A percentile compares a stretch with the other conserved stretches of the same genome.
Conservation (phyloP, 2,329 filamentous ascomycete genomes). For the Alternaria gaisen region DNA sequence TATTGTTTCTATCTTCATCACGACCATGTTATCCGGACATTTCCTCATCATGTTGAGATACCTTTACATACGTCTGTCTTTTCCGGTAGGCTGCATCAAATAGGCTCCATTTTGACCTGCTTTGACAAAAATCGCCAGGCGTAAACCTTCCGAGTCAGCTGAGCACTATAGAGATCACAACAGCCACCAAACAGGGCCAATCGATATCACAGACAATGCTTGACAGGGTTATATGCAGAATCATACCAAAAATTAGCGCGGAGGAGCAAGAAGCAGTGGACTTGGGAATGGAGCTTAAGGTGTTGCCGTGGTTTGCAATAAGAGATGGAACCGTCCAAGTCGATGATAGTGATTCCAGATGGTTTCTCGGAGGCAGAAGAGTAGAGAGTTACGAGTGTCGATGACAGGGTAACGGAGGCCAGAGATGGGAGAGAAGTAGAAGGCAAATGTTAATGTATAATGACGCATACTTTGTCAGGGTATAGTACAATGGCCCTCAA, state of each 20-base stretch:
- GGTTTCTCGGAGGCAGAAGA: constrained; percentile 45
- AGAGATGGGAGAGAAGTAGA: neutral
- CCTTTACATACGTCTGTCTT: no score
- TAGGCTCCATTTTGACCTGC: no score
- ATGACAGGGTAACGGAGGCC: constrained; percentile 10
- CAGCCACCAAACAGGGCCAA: constrained; percentile 13
- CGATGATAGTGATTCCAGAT: constrained; percentile 32
- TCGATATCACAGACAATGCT: constrained; percentile 27
- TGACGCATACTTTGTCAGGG: constrained; percentile 17
- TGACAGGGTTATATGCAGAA: constrained; percentile 27
- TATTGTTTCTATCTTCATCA: neutral
- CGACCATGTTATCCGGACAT: constrained; percentile 8
- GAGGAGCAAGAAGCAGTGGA: constrained; percentile 24
- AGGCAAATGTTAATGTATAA: constrained; percentile 3
- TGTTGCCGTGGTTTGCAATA: constrained; percentile 39
- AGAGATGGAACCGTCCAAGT: constrained; percentile 46
- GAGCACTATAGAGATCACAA: constrained; percentile 24
- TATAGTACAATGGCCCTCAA: constrained; percentile 24
- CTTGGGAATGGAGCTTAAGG: constrained; percentile 13
- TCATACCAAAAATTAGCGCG: constrained; percentile 21
- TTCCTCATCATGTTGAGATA: neutral
- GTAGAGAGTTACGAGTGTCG: constrained; percentile 50
- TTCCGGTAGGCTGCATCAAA: no score
- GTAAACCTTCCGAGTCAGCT: constrained; percentile 7
- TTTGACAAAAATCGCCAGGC: no score